Conservation (phyloP, 2,329 filamentous ascomycete genomes). For the Falciphora oryzae region DNA sequence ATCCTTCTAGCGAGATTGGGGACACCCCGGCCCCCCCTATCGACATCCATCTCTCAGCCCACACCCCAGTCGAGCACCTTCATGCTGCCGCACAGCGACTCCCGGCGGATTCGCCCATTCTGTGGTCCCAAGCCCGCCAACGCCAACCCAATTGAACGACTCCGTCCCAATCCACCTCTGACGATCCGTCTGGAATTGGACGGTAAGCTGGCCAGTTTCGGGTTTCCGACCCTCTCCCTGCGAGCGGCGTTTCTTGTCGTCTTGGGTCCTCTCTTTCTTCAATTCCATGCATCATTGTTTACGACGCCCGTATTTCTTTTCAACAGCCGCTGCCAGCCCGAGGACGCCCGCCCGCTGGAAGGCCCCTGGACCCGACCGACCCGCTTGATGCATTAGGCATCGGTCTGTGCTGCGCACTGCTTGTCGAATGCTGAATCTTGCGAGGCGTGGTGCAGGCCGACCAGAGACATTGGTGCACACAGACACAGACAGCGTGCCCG, state of each 20-base stretch:
- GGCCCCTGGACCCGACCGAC: not conserved
- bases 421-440: not conserved
- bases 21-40: slow-evolving; percentile 25
- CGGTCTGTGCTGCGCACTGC: slow-evolving; percentile 2
- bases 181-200: not conserved
- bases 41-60: slow-evolving; percentile 18
- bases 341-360: not conserved
- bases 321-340: not conserved
- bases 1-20: slow-evolving; percentile 35
- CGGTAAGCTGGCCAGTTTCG: slow-evolving; percentile 6
- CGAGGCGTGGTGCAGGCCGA: too few species aligned
- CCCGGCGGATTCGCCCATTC: slow-evolving; percentile 6
- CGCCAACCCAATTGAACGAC: slow-evolving; percentile 13
- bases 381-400: not conserved
- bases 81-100: slow-evolving; percentile 24
- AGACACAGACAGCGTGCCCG: not conserved
- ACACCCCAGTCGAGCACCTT: slow-evolving; percentile 16
- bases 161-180: not conserved
- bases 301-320: not conserved
- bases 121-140: slow-evolving; percentile 9
- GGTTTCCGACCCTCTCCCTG: slow-evolving; percentile 2
- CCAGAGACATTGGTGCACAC: not conserved
- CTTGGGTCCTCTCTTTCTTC: not conserved
- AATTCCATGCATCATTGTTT: not conserved
- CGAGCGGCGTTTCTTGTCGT: not conserved